phyloP scores from a whole-genome alignment of 2,329 filamentous ascomycete species.

The Trichoderma simmonsii region DNA sequence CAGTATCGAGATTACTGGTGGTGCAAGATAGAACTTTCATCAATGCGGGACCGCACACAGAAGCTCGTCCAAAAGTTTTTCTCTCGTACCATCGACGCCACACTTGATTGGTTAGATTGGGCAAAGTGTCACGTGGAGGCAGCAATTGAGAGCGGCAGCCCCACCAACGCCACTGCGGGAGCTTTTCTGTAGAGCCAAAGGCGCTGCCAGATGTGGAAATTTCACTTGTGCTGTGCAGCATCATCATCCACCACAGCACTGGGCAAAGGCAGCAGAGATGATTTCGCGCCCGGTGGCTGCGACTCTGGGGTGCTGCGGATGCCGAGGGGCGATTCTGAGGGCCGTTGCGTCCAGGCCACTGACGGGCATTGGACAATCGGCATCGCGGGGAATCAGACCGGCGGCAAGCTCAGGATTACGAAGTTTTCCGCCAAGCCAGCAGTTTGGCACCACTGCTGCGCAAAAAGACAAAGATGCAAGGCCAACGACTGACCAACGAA shows the following conservation, averaged over 20 bases:
- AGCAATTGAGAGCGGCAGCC: not conserved
- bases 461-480: not conserved
- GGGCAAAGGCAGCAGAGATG: conserved; percentile 25
- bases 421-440: conserved; percentile 25
- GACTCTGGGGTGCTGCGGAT: conserved; percentile 32
- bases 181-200: conserved; percentile 8
- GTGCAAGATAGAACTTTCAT: conserved; percentile 15
- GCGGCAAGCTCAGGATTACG: conserved; percentile 24
- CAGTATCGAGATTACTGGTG: conserved; percentile 7
- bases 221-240: not conserved
- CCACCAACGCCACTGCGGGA: conserved; percentile 12
- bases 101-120: conserved; percentile 4
- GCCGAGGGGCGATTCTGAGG: conserved; percentile 30
- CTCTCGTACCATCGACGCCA: not conserved
- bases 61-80: conserved; percentile 15
- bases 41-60: not conserved
- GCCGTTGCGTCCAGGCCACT: conserved; percentile 28
- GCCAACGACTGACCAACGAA: not conserved
- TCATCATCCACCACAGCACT: not conserved
- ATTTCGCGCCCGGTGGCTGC: conserved; percentile 31
- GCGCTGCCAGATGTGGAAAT: conserved; percentile 2
- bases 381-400: conserved; percentile 22
- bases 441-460: not conserved
- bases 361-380: conserved; percentile 26
- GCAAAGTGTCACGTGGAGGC: conserved; percentile 4